Evolutionary conservation across 2,329 filamentous ascomycete species (phyloP).

Genomic region (Fusarium gaditjirri): DNA sequence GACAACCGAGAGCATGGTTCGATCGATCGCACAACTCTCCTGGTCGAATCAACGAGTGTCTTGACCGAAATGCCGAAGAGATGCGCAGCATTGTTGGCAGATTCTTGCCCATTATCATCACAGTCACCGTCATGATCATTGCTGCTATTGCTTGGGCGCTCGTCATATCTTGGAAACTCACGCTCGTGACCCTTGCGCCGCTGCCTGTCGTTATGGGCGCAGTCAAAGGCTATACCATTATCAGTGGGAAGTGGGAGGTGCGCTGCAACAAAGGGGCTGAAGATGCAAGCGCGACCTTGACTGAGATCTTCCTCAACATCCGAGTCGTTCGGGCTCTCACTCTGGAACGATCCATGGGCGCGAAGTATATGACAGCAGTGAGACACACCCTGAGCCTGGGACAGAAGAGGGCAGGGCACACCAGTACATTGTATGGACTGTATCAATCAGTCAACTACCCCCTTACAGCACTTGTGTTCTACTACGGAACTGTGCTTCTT

Average conservation of each 20-base stretch:
- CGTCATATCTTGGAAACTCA: conserved; percentile 80
- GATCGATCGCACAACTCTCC: conserved; percentile 73
- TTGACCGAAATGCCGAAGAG: conserved; percentile 87
- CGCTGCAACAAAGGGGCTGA: conserved; percentile 72
- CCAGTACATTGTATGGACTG: conserved; percentile 80
- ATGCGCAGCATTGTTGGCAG: conserved; percentile 84
- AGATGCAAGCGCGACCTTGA: conserved; percentile 65
- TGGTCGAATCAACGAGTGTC: conserved; percentile 71
- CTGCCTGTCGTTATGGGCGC: conserved; percentile 74
- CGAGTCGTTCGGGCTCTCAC: conserved; percentile 80
- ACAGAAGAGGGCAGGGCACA: conserved; percentile 71
- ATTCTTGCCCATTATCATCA: conserved; percentile 77
- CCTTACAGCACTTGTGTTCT: conserved; percentile 83
- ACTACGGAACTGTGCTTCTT: conserved; percentile 78
- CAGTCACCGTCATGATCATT: conserved; percentile 72
- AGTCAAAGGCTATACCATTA: conserved; percentile 71
- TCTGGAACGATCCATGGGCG: conserved; percentile 76
- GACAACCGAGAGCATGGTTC: conserved; percentile 84
- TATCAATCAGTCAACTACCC: conserved; percentile 78
- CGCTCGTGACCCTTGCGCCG: conserved; percentile 77
- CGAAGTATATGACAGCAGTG: conserved; percentile 68
- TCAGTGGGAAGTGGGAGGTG: conserved; percentile 78
- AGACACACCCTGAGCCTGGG: conserved; percentile 68
- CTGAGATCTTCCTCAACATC: conserved; percentile 82
- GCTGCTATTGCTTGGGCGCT: conserved; percentile 82